Evolutionary conservation across 176 grass and related monocot species (phyloP).

Genomic region (Zea luxurians): DNA sequence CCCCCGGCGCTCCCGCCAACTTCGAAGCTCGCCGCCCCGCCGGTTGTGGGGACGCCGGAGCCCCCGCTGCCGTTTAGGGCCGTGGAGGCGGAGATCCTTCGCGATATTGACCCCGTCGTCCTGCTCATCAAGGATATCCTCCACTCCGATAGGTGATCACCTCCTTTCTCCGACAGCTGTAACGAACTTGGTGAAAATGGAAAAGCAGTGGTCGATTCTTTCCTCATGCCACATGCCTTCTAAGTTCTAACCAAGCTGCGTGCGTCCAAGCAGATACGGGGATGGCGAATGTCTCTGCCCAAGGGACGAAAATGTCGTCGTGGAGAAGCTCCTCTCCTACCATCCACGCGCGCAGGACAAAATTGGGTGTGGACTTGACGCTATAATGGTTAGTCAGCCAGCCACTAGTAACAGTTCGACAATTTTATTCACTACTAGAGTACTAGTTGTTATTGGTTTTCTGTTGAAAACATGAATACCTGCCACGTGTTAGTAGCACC

Average conservation of each 20-base stretch:
- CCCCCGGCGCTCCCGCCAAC: conserved; percentile 26
- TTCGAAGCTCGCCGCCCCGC: conserved; percentile 25
- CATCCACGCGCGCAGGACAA: conserved; percentile 80
- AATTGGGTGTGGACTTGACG: conserved; percentile 81
- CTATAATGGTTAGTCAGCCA: conserved; percentile 69
- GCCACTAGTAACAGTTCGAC: background rate
- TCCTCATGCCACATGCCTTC: background rate
- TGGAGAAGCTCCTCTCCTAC: conserved; percentile 74
- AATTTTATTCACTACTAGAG: background rate
- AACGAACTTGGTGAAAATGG: background rate
- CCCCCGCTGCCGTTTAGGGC: conserved; percentile 47
- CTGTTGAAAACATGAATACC: background rate
- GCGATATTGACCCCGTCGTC: conserved; percentile 57
- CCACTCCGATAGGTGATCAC: conserved; percentile 67
- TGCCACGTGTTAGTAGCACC: background rate
- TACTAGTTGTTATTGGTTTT: background rate
- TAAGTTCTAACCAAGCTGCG: conserved; percentile 12
- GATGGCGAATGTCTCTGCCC: conserved; percentile 66
- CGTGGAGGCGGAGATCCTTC: conserved; percentile 62
- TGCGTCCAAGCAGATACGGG: conserved; percentile 53
- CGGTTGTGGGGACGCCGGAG: conserved; percentile 10
- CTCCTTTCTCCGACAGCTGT: background rate
- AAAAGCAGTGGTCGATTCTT: background rate
- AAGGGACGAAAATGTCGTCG: conserved; percentile 59
- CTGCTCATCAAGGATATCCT: conserved; percentile 77